Evolutionary conservation across 2,329 filamentous ascomycete species (phyloP), one percentile per base, ranked within the genome.

Genomic region (Trichoderma guizhouense): DNA sequence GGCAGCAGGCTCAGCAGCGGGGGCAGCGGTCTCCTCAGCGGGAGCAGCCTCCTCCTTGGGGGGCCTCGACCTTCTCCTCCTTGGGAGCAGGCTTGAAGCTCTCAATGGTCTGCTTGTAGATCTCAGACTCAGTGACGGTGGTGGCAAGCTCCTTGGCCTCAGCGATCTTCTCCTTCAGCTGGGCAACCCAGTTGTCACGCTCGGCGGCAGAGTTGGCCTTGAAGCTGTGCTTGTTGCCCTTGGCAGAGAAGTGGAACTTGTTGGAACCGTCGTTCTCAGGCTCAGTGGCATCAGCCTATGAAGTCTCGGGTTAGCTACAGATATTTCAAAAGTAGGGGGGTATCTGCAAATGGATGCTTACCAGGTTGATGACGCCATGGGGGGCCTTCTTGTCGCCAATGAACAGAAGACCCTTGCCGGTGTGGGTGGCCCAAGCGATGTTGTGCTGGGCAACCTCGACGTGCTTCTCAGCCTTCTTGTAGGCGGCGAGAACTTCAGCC

Each of bases 401-500:
- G 88, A 97, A 97, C 55, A 98, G 87, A 24, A 98, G 92, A 80
- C 96, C 96, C 87, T 97, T 97, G 82, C 95, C 95, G 72, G 95
- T 98, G 87, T 97, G 90, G 77, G 90, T 91, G 74, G 95, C 94
- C 94, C 96, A 98, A 43, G 96, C 92, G 76, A 90, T 92, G 77
- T 92, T 92, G 76, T 93, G 88, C 85, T 97, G 92, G 73, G 92
- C 91, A 76, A 91, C 83, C 74, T 88, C 87, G 69, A 91, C 87
- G 71, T 91, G 87, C 91, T 98, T 98, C 89, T 97, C 94, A 79
- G 90, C 91, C 84, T 94, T 93, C 77, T 97, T 87, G 86, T 95
- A 98, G 77, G 87, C 84, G 76, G 87, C 83, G 71, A 98, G 88
- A 80, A 91, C 87, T 84, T 95, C 92, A 77, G 89, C 84, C 79